A percentile compares a stretch with the other conserved stretches of the same genome.
phyloP scores from a whole-genome alignment of 2,329 filamentous ascomycete species.

The Apiospora kogelbergensis region DNA sequence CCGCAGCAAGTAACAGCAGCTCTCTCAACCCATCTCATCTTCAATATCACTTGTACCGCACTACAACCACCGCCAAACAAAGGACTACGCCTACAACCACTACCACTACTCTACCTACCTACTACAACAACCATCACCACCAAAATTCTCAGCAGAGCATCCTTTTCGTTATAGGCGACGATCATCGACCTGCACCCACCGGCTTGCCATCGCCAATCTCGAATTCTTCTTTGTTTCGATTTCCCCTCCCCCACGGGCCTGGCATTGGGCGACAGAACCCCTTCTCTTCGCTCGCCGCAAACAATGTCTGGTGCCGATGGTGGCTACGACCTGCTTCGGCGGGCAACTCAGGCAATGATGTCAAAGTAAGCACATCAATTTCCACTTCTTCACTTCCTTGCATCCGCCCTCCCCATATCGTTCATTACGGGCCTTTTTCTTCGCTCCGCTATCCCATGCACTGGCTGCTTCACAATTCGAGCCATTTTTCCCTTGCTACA shows the following conservation, averaged over 20 bases:
- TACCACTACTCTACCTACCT: neutral
- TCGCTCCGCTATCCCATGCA: conserved; percentile 1
- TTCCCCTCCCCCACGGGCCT: neutral
- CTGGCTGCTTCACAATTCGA: conserved; percentile 7
- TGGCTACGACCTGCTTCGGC: conserved; percentile 57
- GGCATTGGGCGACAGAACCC: conserved; percentile 7
- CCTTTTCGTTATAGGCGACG: conserved; percentile 3
- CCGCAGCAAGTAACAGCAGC: conserved; percentile 1
- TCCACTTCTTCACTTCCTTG: conserved; percentile 24
- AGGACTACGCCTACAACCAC: neutral
- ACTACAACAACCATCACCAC: neutral
- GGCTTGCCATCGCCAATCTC: neutral
- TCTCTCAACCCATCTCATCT: conserved; percentile 1
- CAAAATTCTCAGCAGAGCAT: neutral
- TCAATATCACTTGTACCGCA: neutral
- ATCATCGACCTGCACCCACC: neutral
- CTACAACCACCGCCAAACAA: neutral
- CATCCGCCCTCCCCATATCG: conserved; percentile 11
- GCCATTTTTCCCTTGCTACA: neutral
- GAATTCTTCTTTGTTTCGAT: neutral
- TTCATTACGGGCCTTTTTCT: conserved; percentile 10
- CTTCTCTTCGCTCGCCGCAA: conserved; percentile 1
- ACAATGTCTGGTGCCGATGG: conserved; percentile 53
- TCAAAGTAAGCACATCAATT: conserved; percentile 50
- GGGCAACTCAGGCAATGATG: conserved; percentile 63